These are phyloP conservation scores for Ceratobasidium sp. DNA, from an alignment of 1,284 basidiomycete species.

Conservation along the genomic window DNA sequence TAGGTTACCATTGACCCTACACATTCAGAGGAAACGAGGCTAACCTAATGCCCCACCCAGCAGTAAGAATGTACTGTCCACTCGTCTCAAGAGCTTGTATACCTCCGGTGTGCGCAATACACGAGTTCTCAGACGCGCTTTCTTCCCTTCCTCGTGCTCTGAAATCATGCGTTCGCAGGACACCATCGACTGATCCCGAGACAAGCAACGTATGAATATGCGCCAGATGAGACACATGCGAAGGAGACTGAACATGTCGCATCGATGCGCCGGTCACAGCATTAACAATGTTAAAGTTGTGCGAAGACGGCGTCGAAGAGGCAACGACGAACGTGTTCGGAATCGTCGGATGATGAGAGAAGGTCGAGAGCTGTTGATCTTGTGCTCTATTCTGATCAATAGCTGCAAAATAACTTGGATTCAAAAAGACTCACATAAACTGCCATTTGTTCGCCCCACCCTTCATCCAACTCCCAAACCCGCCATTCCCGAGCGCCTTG, in stretches of 20 bases:
- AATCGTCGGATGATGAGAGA: constrained; percentile 53
- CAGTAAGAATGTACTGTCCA: constrained; percentile 82
- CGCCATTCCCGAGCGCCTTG: constrained; percentile 65
- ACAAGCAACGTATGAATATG: constrained; percentile 70
- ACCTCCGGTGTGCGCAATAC: constrained; percentile 81
- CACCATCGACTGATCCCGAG: constrained; percentile 84
- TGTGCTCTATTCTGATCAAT: constrained; percentile 46
- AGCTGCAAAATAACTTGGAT: background rate
- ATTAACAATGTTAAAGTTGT: constrained; percentile 74
- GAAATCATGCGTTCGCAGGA: constrained; percentile 84
- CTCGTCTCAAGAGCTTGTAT: constrained; percentile 82
- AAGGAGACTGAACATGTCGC: constrained; percentile 63
- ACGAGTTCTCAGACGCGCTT: constrained; percentile 56
- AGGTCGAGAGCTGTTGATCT: constrained; percentile 48
- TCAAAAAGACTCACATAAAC: constrained; percentile 59
- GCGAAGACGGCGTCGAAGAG: constrained; percentile 56
- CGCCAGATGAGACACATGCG: constrained; percentile 69
- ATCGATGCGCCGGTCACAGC: constrained; percentile 73
- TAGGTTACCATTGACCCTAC: constrained; percentile 1
- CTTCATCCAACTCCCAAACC: constrained; percentile 77
- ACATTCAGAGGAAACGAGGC: constrained; percentile 38
- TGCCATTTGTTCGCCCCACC: constrained; percentile 85
- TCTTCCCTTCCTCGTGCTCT: constrained; percentile 65
- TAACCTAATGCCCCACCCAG: constrained; percentile 86
- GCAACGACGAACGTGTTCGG: constrained; percentile 64